These are phyloP conservation scores for Purpureocillium lavendulum DNA, from an alignment of 2,329 filamentous ascomycete species.

Conservation along the genomic window DNA sequence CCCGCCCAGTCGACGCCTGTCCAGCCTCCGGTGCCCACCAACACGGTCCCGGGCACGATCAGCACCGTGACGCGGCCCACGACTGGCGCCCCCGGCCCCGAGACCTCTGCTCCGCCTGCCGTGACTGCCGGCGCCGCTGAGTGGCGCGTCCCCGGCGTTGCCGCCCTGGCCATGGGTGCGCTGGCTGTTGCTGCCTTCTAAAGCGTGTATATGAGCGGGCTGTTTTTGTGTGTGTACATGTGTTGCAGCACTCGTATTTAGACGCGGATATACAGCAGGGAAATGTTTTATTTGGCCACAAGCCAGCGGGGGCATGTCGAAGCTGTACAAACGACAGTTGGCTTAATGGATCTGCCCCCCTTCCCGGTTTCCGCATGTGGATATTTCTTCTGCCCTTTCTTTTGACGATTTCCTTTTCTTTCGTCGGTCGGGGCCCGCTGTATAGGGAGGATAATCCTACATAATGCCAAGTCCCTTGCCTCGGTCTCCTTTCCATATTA, in stretches of 20 bases:
- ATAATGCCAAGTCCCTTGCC: neutral
- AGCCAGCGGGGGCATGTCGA: too few relatives aligned
- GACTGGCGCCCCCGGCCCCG: constrained; percentile 6
- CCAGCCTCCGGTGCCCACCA: neutral
- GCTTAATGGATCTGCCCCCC: neutral
- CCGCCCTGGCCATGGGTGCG: constrained; percentile 11
- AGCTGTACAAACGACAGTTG: neutral
- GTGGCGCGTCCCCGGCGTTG: constrained; percentile 8
- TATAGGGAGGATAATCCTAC: neutral
- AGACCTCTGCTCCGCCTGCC: constrained; percentile 5
- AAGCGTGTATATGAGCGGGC: neutral
- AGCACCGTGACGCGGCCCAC: constrained; percentile 5
- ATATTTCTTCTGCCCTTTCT: neutral
- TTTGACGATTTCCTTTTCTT: too few relatives aligned
- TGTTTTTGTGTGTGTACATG: neutral
- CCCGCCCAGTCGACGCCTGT: neutral
- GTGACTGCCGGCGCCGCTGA: constrained; percentile 11
- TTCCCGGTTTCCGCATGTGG: constrained; percentile 1
- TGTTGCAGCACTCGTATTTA: neutral
- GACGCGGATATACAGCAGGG: too few relatives aligned
- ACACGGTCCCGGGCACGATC: neutral
- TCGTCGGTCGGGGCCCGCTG: neutral
- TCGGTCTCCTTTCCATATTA: neutral
- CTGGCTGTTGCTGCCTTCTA: constrained; percentile 12
- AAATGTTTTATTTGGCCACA: too few relatives aligned